Evolutionary conservation across 2,329 filamentous ascomycete genomes (phyloP).

Genomic region (Neonectria magnoliae): DNA sequence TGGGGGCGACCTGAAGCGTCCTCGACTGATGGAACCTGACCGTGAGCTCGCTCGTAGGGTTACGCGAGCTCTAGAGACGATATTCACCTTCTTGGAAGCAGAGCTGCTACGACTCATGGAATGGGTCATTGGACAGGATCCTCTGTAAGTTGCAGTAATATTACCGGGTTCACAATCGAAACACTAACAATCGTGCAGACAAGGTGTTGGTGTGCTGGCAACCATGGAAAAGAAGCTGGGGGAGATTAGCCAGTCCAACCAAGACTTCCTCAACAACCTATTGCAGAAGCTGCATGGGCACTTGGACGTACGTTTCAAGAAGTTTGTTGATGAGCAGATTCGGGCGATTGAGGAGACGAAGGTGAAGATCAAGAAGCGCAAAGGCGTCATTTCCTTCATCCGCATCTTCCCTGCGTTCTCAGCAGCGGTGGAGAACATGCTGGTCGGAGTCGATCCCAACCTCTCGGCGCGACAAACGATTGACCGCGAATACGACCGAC

Average conservation of each 20-base stretch:
- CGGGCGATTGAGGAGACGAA: conserved; percentile 97
- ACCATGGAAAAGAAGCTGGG: conserved; percentile 81
- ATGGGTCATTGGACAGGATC: conserved; percentile 83
- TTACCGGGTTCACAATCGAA: neutral
- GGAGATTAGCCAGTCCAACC: conserved; percentile 87
- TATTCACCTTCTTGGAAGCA: conserved; percentile 83
- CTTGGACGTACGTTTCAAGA: conserved; percentile 80
- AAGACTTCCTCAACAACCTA: conserved; percentile 85
- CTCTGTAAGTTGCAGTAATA: conserved; percentile 73
- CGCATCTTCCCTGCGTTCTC: conserved; percentile 90
- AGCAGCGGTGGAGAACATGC: conserved; percentile 84
- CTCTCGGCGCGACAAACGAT: conserved; percentile 78
- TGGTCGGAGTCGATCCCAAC: conserved; percentile 66
- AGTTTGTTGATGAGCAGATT: conserved; percentile 94
- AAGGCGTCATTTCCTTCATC: conserved; percentile 95
- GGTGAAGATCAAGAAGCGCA: conserved; percentile 98
- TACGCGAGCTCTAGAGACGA: conserved; percentile 86
- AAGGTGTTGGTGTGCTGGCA: conserved; percentile 88
- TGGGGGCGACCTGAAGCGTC: conserved; percentile 76
- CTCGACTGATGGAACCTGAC: conserved; percentile 87
- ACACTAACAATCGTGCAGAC: conserved; percentile 60
- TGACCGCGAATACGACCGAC: conserved; percentile 86
- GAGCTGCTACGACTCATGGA: conserved; percentile 84
- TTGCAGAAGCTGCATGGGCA: conserved; percentile 82
- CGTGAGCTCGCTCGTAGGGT: conserved; percentile 85